phyloP scores from a whole-genome alignment of 208 protist genomes.

The Phytomonas sp. region DNA sequence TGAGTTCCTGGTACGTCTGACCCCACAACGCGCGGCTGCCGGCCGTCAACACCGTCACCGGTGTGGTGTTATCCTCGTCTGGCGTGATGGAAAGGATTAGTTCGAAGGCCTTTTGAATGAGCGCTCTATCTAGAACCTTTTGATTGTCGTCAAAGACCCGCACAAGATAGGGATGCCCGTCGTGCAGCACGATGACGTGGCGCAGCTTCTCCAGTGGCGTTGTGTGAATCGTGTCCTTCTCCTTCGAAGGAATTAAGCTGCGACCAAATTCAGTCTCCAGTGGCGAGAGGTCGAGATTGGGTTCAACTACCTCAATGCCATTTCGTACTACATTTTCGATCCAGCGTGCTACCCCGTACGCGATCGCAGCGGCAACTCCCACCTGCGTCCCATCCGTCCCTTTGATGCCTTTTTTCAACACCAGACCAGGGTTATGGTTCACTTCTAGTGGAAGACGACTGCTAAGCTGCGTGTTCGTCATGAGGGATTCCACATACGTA shows the following conservation, averaged over 20 bases:
- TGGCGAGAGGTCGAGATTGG: slow-evolving; percentile 51
- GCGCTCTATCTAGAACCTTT: slow-evolving; percentile 21
- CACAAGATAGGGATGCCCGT: slow-evolving; percentile 68
- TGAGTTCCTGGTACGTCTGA: slow-evolving; percentile 69
- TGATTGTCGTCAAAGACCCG: slow-evolving; percentile 59
- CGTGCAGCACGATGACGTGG: slow-evolving; percentile 78
- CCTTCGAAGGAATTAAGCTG: slow-evolving; percentile 61
- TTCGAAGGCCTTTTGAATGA: slow-evolving; percentile 65
- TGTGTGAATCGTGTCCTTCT: slow-evolving; percentile 40
- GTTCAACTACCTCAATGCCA: slow-evolving; percentile 27
- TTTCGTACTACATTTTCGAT: slow-evolving; percentile 25
- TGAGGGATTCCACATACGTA: slow-evolving; percentile 63
- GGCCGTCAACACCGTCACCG: slow-evolving; percentile 79
- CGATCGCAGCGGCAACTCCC: slow-evolving; percentile 49
- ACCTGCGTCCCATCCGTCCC: slow-evolving; percentile 45
- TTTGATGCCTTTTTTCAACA: slow-evolving; percentile 35
- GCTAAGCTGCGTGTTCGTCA: slow-evolving; percentile 37
- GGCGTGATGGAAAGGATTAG: slow-evolving; percentile 70
- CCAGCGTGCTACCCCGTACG: slow-evolving; percentile 57
- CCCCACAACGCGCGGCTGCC: slow-evolving; percentile 69
- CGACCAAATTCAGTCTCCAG: slow-evolving; percentile 63
- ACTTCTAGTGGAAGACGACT: slow-evolving; percentile 60
- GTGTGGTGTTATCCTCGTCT: slow-evolving; percentile 66
- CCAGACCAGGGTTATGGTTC: slow-evolving; percentile 60
- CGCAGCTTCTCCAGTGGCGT: slow-evolving; percentile 55